Evolutionary conservation across 805 yeast species (phyloP).

Genomic region (Tetrapisispora fleetii): DNA sequence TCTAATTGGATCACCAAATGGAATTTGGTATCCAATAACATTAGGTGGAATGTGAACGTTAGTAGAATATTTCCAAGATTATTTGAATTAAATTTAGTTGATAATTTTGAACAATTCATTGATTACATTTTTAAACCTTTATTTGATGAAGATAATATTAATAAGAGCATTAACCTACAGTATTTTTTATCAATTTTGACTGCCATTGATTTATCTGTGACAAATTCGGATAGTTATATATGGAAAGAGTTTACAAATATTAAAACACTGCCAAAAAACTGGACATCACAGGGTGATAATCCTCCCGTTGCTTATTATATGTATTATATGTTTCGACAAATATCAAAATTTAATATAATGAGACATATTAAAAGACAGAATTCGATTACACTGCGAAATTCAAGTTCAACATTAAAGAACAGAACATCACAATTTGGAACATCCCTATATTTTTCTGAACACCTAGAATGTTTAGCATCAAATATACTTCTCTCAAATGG

Average conservation of each 20-base stretch:
- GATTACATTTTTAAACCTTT: slow-evolving; percentile 29
- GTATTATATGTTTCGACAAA: slow-evolving; percentile 27
- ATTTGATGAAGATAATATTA: slow-evolving; percentile 19
- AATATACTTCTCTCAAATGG: slow-evolving; percentile 24
- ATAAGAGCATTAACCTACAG: slow-evolving; percentile 16
- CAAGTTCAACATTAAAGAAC: slow-evolving; percentile 10
- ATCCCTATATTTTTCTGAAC: slow-evolving; percentile 17
- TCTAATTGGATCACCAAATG: slow-evolving; percentile 30
- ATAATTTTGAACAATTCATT: slow-evolving; percentile 27
- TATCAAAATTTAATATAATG: slow-evolving; percentile 12
- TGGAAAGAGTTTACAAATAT: slow-evolving; percentile 22
- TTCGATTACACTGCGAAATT: slow-evolving; percentile 17
- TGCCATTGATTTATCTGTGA: slow-evolving; percentile 26
- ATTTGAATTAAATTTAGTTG: slow-evolving; percentile 12
- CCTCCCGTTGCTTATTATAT: slow-evolving; percentile 34
- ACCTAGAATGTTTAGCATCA: slow-evolving; percentile 21
- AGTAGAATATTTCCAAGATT: slow-evolving; percentile 26
- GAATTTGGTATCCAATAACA: slow-evolving; percentile 32
- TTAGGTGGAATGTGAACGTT: slow-evolving; percentile 32
- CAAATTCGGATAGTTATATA: slow-evolving; percentile 16
- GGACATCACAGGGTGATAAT: slow-evolving; percentile 28
- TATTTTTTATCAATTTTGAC: slow-evolving; percentile 25
- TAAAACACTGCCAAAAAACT: slow-evolving; percentile 14
- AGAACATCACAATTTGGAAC: slow-evolving; percentile 25
- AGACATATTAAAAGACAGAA: slow-evolving; percentile 12